These are phyloP conservation scores for Macadamia tetraphylla DNA, from an alignment of 164 flowering plant genomes.

Conservation along the genomic window DNA sequence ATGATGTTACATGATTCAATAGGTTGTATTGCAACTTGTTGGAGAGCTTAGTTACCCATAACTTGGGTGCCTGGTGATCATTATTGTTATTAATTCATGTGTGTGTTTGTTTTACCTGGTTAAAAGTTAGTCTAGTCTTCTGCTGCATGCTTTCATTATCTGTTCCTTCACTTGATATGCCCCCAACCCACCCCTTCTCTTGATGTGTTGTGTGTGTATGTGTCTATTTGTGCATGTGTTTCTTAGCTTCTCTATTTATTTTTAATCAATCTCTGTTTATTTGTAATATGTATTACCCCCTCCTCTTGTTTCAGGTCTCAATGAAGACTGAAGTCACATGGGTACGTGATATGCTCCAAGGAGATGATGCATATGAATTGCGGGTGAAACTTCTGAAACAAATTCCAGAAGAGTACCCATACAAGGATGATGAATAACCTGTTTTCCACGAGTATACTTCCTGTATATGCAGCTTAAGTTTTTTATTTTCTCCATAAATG, in stretches of 20 bases:
- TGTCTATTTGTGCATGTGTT: neutral
- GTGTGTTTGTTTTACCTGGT: too few species aligned
- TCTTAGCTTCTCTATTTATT: neutral
- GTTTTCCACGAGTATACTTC: neutral
- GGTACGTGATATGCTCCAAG: conserved; percentile 89
- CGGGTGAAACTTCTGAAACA: conserved; percentile 93
- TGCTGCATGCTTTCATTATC: too few species aligned
- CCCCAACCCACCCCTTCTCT: neutral
- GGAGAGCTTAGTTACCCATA: too few species aligned
- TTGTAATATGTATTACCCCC: neutral
- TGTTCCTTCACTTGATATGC: too few species aligned
- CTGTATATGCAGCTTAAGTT: conserved; percentile 5
- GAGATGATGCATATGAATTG: conserved; percentile 88
- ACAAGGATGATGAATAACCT: conserved; percentile 90
- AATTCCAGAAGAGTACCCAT: conserved; percentile 95
- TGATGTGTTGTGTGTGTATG: too few species aligned
- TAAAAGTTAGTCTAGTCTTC: too few species aligned
- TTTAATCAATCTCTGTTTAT: neutral
- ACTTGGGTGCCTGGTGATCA: too few species aligned
- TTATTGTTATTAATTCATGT: too few species aligned
- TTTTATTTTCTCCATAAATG: neutral
- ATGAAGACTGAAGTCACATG: conserved; percentile 97
- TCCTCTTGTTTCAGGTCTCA: conserved; percentile 56
- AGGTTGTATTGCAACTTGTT: too few species aligned
- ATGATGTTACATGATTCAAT: too few species aligned